Conservation (phyloP, 2,329 filamentous ascomycete species). For the Lasiodiplodia citricola region DNA sequence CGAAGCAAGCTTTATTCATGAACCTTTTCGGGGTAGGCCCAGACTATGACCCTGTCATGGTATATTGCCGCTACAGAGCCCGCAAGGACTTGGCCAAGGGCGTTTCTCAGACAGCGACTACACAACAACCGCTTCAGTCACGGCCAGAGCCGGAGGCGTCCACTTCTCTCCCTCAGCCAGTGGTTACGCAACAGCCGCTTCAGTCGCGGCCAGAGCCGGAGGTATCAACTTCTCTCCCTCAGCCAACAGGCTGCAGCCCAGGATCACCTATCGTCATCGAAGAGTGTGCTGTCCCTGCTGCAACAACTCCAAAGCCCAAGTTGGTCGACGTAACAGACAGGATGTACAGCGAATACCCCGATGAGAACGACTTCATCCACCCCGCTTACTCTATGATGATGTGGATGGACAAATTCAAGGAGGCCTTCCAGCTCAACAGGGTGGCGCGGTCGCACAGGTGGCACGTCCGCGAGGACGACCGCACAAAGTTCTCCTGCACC, state of each 20-base stretch:
- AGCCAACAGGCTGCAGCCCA: neutral
- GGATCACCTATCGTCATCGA: neutral
- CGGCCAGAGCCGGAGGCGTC: neutral
- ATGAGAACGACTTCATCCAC: neutral
- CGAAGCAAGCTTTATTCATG: no score
- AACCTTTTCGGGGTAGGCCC: no score
- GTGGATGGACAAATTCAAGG: neutral
- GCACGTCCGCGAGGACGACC: neutral
- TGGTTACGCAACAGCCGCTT: neutral
- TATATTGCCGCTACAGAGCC: no score
- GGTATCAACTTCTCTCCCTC: neutral
- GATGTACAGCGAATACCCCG: neutral
- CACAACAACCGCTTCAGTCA: neutral
- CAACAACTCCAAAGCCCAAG: neutral
- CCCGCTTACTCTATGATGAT: neutral
- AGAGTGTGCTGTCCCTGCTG: neutral
- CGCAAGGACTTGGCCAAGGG: no score
- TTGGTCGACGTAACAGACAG: neutral
- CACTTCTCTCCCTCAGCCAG: neutral
- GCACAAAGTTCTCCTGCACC: neutral
- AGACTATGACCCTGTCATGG: no score
- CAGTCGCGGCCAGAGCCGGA: neutral
- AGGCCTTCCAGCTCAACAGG: neutral
- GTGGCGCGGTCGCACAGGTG: neutral
- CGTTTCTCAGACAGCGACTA: no score